Evolutionary conservation across 2,329 filamentous ascomycete genomes (phyloP).

Genomic region (Epichloe gansuensis): DNA sequence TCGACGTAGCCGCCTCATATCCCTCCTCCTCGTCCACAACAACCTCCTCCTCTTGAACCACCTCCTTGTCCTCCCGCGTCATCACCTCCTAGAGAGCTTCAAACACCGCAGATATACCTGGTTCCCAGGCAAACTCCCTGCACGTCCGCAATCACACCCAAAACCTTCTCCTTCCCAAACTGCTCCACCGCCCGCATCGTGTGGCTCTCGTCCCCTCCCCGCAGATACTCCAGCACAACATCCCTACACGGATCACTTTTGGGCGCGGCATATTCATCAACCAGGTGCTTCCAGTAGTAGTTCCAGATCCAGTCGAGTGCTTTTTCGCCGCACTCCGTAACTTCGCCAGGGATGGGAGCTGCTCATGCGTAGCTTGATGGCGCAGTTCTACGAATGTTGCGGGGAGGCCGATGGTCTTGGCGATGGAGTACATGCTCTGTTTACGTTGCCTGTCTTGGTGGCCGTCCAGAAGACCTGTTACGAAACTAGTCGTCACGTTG

Average conservation of each 20-base stretch:
- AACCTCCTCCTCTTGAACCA: constrained; percentile 4
- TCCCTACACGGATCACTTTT: constrained; percentile 19
- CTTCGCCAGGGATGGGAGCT: constrained; percentile 63
- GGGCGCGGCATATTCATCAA: constrained; percentile 12
- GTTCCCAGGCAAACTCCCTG: constrained; percentile 29
- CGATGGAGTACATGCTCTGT: constrained; percentile 61
- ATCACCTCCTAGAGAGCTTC: constrained; percentile 32
- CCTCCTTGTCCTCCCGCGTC: constrained; percentile 11
- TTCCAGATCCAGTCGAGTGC: constrained; percentile 79
- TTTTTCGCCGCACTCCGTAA: constrained; percentile 55
- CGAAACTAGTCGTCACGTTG: constrained; percentile 42
- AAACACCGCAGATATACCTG: constrained; percentile 31
- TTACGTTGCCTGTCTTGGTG: constrained; percentile 56
- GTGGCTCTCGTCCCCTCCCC: constrained; percentile 20
- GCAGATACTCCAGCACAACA: constrained; percentile 27
- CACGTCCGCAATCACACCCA: constrained; percentile 27
- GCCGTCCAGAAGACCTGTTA: constrained; percentile 67
- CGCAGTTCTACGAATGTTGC: constrained; percentile 78
- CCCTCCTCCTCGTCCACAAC: constrained; percentile 5
- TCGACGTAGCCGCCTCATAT: constrained; percentile 7
- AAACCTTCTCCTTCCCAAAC: constrained; percentile 25
- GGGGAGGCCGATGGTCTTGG: constrained; percentile 55
- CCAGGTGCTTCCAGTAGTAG: constrained; percentile 63
- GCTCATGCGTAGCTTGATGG: constrained; percentile 84
- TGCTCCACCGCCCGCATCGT: constrained; percentile 19